Percentiles rank a stretch among this genome's conserved stretches.
phyloP scores from a whole-genome alignment of 306 rosid species.

The Glycyrrhiza uralensis region DNA sequence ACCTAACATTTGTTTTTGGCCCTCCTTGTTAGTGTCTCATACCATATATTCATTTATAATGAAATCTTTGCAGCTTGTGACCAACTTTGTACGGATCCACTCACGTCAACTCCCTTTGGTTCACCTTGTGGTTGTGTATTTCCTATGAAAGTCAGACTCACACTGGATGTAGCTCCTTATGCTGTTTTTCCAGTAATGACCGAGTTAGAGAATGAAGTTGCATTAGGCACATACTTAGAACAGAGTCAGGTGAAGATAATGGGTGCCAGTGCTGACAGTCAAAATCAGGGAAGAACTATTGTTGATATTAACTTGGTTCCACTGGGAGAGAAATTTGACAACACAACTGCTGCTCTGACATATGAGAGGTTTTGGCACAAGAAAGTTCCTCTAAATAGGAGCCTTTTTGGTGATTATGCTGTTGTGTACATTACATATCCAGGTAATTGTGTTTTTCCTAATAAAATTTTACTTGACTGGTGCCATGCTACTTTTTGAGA shows the following conservation, averaged over 20 bases:
- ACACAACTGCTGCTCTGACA: slow-evolving; percentile 85
- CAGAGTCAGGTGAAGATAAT: slow-evolving; percentile 98
- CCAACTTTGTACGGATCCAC: slow-evolving; percentile 85
- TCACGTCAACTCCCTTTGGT: slow-evolving; percentile 86
- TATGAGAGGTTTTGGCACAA: slow-evolving; percentile 85
- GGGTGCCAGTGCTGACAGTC: slow-evolving; percentile 93
- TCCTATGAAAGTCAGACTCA: slow-evolving; percentile 93
- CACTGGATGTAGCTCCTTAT: slow-evolving; percentile 84
- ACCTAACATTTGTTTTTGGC: slow-evolving; percentile 22
- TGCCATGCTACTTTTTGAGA: slow-evolving; percentile 30
- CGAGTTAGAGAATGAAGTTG: slow-evolving; percentile 88
- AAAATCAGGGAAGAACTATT: slow-evolving; percentile 80
- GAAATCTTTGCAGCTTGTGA: slow-evolving; percentile 65
- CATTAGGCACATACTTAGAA: slow-evolving; percentile 82
- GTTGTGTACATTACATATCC: slow-evolving; percentile 73
- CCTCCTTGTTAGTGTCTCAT: slow-evolving; percentile 43
- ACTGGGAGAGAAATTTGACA: slow-evolving; percentile 90
- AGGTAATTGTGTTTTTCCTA: slow-evolving; percentile 54
- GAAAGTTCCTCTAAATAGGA: slow-evolving; percentile 79
- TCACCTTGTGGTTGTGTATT: slow-evolving; percentile 98
- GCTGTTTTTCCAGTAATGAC: slow-evolving; percentile 91
- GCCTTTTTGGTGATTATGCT: slow-evolving; percentile 78
- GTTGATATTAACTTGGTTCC: slow-evolving; percentile 96
- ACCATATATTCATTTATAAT: slow-evolving; percentile 48
- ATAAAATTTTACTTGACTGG: slow-evolving; percentile 14